A percentile compares a stretch with the other conserved stretches of the same genome.
These are phyloP conservation scores for Ogataea pilisensis DNA, from an alignment of 805 yeast species.

Conservation along the genomic window DNA sequence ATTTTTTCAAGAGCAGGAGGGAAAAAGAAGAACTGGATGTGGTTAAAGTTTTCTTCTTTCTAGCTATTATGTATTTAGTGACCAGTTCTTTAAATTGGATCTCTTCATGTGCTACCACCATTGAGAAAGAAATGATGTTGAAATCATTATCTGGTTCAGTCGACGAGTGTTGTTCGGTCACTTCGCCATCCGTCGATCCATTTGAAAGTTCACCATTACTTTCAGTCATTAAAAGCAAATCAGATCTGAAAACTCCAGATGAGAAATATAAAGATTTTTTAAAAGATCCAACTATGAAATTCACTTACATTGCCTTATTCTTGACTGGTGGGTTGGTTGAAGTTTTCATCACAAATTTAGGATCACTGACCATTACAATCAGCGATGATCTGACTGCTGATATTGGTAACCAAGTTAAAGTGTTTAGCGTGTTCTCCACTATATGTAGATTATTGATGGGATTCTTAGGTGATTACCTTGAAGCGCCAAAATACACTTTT, in stretches of 20 bases:
- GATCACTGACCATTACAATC: conserved; percentile 49
- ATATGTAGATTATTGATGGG: conserved; percentile 63
- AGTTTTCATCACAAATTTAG: conserved; percentile 78
- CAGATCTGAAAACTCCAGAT: background rate
- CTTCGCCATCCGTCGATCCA: background rate
- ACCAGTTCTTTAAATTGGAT: conserved; percentile 58
- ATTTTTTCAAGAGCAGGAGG: conserved; percentile 31
- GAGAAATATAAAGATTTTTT: conserved; percentile 20
- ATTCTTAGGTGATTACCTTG: conserved; percentile 54
- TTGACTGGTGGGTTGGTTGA: conserved; percentile 80
- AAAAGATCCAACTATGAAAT: conserved; percentile 56
- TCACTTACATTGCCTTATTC: conserved; percentile 59
- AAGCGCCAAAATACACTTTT: conserved; percentile 13
- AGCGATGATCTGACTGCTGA: conserved; percentile 12
- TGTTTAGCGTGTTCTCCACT: conserved; percentile 65
- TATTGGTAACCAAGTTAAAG: conserved; percentile 49
- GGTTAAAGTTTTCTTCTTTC: conserved; percentile 45
- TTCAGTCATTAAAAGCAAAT: background rate
- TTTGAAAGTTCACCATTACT: background rate
- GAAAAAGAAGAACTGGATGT: conserved; percentile 35
- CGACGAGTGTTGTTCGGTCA: conserved; percentile 4
- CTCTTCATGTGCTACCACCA: conserved; percentile 56
- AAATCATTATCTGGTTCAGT: conserved; percentile 17
- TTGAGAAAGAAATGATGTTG: conserved; percentile 43
- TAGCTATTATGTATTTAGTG: conserved; percentile 47